Percentiles rank a stretch among this genome's conserved stretches.
Evolutionary conservation across 495 filamentous ascomycete genomes (phyloP).

Genomic region (Penicillium turbatum): DNA sequence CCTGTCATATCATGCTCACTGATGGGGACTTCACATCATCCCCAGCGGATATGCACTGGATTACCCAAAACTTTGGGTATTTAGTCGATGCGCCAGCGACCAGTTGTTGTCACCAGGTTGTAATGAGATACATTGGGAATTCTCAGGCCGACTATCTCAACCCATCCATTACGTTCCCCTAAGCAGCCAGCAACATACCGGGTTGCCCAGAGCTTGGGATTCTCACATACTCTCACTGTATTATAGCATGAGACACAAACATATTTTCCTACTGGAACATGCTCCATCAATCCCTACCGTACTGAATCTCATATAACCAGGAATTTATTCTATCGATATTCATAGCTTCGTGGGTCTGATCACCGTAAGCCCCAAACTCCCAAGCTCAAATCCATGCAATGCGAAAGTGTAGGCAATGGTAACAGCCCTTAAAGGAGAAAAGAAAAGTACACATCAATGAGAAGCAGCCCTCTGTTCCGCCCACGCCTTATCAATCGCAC

Average conservation of each 20-base stretch:
- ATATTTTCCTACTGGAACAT: neutral
- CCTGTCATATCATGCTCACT: too few relatives aligned
- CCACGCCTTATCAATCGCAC: slow-evolving; percentile 43
- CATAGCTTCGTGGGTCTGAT: neutral
- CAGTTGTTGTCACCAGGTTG: neutral
- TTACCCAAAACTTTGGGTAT: neutral
- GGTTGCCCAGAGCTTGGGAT: neutral
- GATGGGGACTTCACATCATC: too few relatives aligned
- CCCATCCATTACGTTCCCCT: neutral
- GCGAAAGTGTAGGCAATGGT: neutral
- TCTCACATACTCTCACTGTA: too few relatives aligned
- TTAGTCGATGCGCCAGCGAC: neutral
- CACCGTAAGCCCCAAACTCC: neutral
- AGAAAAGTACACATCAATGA: slow-evolving; percentile 1
- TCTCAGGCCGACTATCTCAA: neutral
- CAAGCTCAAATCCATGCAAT: neutral
- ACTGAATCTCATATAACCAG: neutral
- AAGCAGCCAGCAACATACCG: neutral
- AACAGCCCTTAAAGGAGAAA: neutral
- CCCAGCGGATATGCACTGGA: neutral
- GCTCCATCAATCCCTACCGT: neutral
- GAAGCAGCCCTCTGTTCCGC: slow-evolving; percentile 19
- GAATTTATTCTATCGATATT: neutral
- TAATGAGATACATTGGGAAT: neutral
- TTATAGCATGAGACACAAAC: too few relatives aligned